Base-by-base conservation (phyloP, 176 grass and related monocot genomes). In the Paspalum notatum region DNA sequence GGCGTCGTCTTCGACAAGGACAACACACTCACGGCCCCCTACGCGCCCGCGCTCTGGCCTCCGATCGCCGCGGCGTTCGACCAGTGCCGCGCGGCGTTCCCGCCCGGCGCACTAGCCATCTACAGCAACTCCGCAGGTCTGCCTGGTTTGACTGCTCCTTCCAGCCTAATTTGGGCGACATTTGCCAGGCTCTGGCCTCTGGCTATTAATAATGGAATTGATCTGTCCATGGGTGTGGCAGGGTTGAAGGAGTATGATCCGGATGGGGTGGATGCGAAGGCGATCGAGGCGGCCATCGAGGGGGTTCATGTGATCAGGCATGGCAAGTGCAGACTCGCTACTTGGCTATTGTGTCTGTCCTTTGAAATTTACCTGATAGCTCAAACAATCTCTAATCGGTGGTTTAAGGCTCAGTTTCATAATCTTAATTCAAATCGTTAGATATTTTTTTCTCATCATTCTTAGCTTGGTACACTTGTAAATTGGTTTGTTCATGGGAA, bases 1-100 rank as follows among this genome's bases (percentile, higher is more conserved):
- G 95, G 95, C 72, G 92, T 98, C 69, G 90, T 98, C 50, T 93
- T 98, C 71, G 95, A 98, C 86, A 95, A 98, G 92, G 95, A 98
- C 84, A 98, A 98, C 81, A 98, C 95, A n/a, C 88, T 98, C 81
- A 98, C 95, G 12, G 70, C 88, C 20, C 95, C 92, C 46, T 94
- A 94, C 75, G 85, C 90, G 8, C 90, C 77, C 25, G 71, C 86
- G 47, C 83, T 98, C 70, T 98, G 95, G 95, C 88, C 92, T 16
- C 60, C 88, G 25, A 84, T 98, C 41, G 50, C 77, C 15, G 26
- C 76, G 74, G 81, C 95, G 25, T 81, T 98, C 44, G 74, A 84
- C 50, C 91, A 88, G 44, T 98, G 95, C 79, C 87, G 80, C 61
- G 74, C 79, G 12, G 66, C 86, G 48, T 98, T 98, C 76, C 92